Percentiles rank a stretch among this genome's conserved stretches.
Conservation (phyloP, 257 asterid genomes). For the Capsicum rhomboideum region DNA sequence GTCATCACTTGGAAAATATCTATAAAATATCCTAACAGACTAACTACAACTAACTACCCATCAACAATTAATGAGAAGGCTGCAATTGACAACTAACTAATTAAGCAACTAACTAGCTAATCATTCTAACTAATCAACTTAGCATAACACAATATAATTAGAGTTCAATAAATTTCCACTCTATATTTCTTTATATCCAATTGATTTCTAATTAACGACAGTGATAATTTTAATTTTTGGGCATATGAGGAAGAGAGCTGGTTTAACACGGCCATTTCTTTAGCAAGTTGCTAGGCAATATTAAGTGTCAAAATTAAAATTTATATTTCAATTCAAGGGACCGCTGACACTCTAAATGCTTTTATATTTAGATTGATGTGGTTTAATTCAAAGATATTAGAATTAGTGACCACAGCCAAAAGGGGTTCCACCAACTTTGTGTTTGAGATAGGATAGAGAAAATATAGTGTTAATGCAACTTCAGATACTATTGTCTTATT, state of each 20-base stretch:
- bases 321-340: conserved; percentile 3
- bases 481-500: too few relatives aligned
- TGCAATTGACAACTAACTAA: too few relatives aligned
- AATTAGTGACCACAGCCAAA: background rate
- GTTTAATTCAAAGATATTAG: background rate
- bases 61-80: too few relatives aligned
- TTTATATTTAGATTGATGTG: background rate
- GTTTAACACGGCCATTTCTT: background rate
- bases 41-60: too few relatives aligned
- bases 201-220: background rate
- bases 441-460: background rate
- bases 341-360: conserved; percentile 1
- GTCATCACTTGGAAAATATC: too few relatives aligned
- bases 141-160: too few relatives aligned
- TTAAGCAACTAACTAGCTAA: too few relatives aligned
- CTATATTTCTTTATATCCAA: too few relatives aligned
- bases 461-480: background rate
- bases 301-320: conserved; percentile 2
- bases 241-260: conserved; percentile 1
- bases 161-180: too few relatives aligned
- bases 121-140: too few relatives aligned
- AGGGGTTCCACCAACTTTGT: background rate
- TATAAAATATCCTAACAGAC: too few relatives aligned
- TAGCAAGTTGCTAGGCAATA: conserved; percentile 2
- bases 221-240: background rate